These are phyloP conservation scores for Saussurea involucrata DNA, from an alignment of 129 eudicot species.

Conservation along the genomic window DNA sequence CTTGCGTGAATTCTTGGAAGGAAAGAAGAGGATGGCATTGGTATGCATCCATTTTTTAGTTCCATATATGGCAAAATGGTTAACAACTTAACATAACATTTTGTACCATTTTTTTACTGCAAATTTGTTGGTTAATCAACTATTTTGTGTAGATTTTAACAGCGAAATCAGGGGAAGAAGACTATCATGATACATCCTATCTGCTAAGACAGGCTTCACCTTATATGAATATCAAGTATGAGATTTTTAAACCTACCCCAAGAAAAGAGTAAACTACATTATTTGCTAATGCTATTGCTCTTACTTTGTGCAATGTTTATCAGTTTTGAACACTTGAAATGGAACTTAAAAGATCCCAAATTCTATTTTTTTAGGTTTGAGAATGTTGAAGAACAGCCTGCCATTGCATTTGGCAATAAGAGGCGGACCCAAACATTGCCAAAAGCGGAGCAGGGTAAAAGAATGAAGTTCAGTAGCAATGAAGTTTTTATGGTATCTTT, in stretches of 20 bases:
- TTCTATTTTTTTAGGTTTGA: constrained; percentile 47
- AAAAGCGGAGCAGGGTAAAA: constrained; percentile 50
- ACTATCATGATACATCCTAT: constrained; percentile 76
- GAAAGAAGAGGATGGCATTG: constrained; percentile 84
- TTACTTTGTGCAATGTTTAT: background rate
- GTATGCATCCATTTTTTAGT: constrained; percentile 31
- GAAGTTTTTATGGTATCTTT: constrained; percentile 39
- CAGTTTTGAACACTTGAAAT: background rate
- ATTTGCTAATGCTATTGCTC: background rate
- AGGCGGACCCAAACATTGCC: constrained; percentile 50
- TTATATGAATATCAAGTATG: constrained; percentile 70
- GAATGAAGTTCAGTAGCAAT: constrained; percentile 41
- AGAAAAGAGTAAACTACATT: background rate
- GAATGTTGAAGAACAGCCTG: constrained; percentile 47
- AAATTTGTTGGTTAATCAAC: background rate
- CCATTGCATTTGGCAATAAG: constrained; percentile 39
- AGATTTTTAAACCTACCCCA: background rate
- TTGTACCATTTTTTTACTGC: background rate
- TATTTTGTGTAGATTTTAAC: constrained; percentile 63
- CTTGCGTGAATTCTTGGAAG: constrained; percentile 82
- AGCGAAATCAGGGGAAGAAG: constrained; percentile 76
- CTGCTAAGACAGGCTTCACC: constrained; percentile 86
- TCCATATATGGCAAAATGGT: background rate
- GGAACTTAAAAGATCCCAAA: background rate
- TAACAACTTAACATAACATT: background rate